phyloP scores from a whole-genome alignment of 2,329 filamentous ascomycete species.

The Fusarium musae region DNA sequence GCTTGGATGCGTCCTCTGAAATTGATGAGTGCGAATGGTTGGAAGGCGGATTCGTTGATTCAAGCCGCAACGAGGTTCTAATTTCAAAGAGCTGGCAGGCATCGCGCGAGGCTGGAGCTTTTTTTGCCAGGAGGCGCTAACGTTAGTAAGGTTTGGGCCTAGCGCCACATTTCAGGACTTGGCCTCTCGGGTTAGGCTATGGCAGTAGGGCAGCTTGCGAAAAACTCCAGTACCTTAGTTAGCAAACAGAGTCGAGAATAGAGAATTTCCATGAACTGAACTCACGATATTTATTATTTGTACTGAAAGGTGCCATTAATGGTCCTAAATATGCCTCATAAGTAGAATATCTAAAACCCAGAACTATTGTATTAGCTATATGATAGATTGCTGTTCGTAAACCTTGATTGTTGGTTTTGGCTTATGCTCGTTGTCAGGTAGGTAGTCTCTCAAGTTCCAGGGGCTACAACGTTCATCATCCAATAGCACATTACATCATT shows the following conservation, averaged over 20 bases:
- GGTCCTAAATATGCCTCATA: background rate
- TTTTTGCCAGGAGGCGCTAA: constrained; percentile 51
- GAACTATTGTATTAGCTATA: background rate
- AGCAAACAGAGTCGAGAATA: background rate
- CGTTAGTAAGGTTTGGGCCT: constrained; percentile 36
- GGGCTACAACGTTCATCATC: background rate
- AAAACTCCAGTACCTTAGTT: constrained; percentile 6
- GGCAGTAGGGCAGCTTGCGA: background rate
- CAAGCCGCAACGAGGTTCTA: constrained; percentile 46
- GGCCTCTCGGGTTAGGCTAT: background rate
- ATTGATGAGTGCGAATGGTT: constrained; percentile 40
- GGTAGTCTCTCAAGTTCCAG: background rate
- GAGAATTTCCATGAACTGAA: background rate
- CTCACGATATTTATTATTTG: background rate
- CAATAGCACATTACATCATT: constrained; percentile 21
- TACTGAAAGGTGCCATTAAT: too few relatives aligned
- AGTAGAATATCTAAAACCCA: background rate
- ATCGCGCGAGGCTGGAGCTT: constrained; percentile 59
- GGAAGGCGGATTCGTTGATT: constrained; percentile 39
- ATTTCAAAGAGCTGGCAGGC: constrained; percentile 42
- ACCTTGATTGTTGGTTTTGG: background rate
- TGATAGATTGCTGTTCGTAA: background rate
- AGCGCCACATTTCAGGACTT: constrained; percentile 26
- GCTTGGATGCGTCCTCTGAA: constrained; percentile 17
- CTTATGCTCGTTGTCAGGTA: background rate